Percentiles rank a stretch among this genome's conserved stretches.
Conservation (phyloP, 2,329 filamentous ascomycete genomes). For the Penicillium sp. region DNA sequence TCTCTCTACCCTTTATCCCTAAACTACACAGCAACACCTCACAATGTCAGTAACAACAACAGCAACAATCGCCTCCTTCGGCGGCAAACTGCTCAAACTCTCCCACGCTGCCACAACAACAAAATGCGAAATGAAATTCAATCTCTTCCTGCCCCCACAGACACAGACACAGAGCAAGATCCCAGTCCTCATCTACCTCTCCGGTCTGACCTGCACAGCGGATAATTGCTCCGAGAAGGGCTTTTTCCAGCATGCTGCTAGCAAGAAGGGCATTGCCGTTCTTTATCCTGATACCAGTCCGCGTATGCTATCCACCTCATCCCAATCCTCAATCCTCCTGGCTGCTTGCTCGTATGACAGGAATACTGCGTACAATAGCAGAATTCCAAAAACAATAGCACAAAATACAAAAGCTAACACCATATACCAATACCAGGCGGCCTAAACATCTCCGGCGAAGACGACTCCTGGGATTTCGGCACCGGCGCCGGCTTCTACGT, state of each 20-base stretch:
- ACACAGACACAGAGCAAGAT: constrained; percentile 59
- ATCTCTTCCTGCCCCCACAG: constrained; percentile 81
- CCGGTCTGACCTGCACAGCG: constrained; percentile 89
- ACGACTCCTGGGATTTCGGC: constrained; percentile 89
- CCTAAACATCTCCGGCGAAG: constrained; percentile 73
- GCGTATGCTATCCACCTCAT: constrained; percentile 55
- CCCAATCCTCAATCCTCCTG: too few relatives aligned
- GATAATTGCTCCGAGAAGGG: constrained; percentile 75
- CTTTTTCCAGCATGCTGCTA: constrained; percentile 83
- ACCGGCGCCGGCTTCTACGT: constrained; percentile 92
- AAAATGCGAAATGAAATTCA: constrained; percentile 84
- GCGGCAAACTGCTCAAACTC: constrained; percentile 92
- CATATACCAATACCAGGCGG: constrained; percentile 52
- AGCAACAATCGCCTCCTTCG: constrained; percentile 84
- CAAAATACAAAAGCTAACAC: background rate
- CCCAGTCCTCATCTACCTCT: constrained; percentile 87
- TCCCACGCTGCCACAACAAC: constrained; percentile 75
- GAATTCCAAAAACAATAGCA: too few relatives aligned
- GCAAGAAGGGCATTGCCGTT: constrained; percentile 78
- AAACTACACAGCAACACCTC: too few relatives aligned
- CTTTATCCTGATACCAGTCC: constrained; percentile 95
- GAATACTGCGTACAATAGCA: too few relatives aligned
- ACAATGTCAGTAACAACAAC: constrained; percentile 83
- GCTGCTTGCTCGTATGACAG: too few relatives aligned
- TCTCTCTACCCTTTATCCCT: background rate